Evolutionary conservation across 176 grass and related monocot genomes (phyloP), one percentile per base, ranked within the genome.

Genomic region (Ananas comosus): DNA sequence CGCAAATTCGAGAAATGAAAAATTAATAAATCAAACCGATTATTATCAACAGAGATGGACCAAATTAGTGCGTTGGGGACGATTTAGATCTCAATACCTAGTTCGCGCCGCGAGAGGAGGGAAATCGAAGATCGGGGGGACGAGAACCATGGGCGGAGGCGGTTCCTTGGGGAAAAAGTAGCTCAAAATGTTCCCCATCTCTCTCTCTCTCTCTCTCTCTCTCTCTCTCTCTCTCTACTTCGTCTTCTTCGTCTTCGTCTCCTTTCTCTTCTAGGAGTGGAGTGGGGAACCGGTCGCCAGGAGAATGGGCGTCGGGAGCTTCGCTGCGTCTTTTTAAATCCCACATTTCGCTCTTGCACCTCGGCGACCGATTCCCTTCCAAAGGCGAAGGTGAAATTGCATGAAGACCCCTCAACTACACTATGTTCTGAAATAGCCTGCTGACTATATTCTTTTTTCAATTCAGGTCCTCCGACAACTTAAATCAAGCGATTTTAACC

Each of bases 51-150:
- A 13, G 33, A 24, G 21, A 48, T 11, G 56, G 18, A 14, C 13
- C 52, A 10, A 1, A 42, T 53, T 13, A 51, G 25, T 3, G 10
- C 16, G 11, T 21, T 10, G 51, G 70, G 59, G 13, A 12, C 51
- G 51, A 53, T 42, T 42, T 42, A 5, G 33, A 42, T 42, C 33
- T 61, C n/a, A 53, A 23, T 58, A 92, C 93, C 93, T 97, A 74
- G 89, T 92, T 78, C 89, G 93, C 53, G 84, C 86, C 12, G 93
- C 86, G 59, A 97, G 67, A 13, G 93, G 89, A 74, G 93, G 93
- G 86, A 92, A 97, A 57, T 92, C 93, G 79, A 97, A 97, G 81
- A 97, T 73, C 17, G 93, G 93, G 71, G 93, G 93, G 68, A 92
- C 93, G 23, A 97, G 82, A 77, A 97, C 93, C 83, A 97, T 80